These are phyloP conservation scores for Seiridium unicorne DNA, from an alignment of 2,329 filamentous ascomycete genomes.

Conservation along the genomic window DNA sequence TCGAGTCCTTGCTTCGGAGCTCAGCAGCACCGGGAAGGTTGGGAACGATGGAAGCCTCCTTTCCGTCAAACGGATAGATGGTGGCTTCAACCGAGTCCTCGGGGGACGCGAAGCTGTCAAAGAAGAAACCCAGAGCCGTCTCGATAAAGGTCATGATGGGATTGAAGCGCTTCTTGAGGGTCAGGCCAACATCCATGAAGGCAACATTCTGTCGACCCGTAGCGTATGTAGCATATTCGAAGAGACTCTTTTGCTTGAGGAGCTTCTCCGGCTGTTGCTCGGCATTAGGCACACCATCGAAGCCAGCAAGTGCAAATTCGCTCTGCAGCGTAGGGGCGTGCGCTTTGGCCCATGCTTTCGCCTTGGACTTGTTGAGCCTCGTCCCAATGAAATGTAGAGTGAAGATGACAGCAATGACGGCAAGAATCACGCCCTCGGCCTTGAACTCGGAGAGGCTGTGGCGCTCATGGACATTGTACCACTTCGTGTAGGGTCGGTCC, in stretches of 20 bases:
- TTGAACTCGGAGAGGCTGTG: constrained; percentile 81
- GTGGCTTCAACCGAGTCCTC: constrained; percentile 73
- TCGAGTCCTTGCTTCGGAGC: constrained; percentile 53
- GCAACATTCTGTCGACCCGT: constrained; percentile 91
- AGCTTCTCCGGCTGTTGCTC: constrained; percentile 53
- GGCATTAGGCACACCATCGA: constrained; percentile 55
- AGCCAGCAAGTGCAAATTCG: constrained; percentile 89
- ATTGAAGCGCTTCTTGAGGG: constrained; percentile 84
- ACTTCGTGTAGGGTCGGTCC: constrained; percentile 76
- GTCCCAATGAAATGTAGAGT: constrained; percentile 80
- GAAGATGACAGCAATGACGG: constrained; percentile 71
- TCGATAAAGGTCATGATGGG: constrained; percentile 65
- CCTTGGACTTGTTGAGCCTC: constrained; percentile 75
- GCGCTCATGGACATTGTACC: constrained; percentile 96
- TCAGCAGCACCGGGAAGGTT: constrained; percentile 58
- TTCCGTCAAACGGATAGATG: constrained; percentile 88
- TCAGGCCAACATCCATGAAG: constrained; percentile 83
- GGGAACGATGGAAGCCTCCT: constrained; percentile 77
- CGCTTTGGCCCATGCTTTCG: constrained; percentile 75
- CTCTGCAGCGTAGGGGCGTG: constrained; percentile 69
- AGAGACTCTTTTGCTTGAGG: constrained; percentile 82
- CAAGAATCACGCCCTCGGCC: constrained; percentile 79
- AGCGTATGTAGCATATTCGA: constrained; percentile 84
- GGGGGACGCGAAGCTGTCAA: constrained; percentile 71
- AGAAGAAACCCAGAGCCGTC: constrained; percentile 68